Base-by-base conservation (phyloP, 495 filamentous ascomycete genomes). In the Penicillium odoratum region DNA sequence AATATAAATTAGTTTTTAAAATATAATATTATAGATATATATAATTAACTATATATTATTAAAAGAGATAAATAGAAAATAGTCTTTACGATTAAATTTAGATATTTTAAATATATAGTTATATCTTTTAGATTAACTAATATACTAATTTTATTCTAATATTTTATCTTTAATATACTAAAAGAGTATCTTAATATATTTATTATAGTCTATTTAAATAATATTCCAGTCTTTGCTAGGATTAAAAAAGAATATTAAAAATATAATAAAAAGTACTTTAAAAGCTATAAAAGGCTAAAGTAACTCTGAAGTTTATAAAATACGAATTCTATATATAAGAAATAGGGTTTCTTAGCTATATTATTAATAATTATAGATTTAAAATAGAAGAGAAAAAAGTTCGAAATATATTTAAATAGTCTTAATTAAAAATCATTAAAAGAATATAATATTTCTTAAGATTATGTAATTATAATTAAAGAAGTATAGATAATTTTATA, bases 401-500 rank as follows among this genome's bases (percentile, higher is more conserved):
- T 4, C 7, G 42, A 21, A 42, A 25, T 15, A 63, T 66, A 8
- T 6, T 46, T 4, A 36, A 58, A 16, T 59, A n/a, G 55, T 40
- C 7, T 8, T 56, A 13, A 31, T 51, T 36, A 21, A 61, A 8
- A 58, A 36, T 8, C 9, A n/a, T 64, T 10, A 53, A 57, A 8
- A 51, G 61, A 11, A 47, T 58, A 2, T 42, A 67, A 57, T 15
- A 26, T 9, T 67, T 60, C 38, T 13, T 56, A 38, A 30, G 57
- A 26, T 30, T 64, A 8, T 31, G 13, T 26, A 61, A 62, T 9
- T 69, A 59, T 30, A 60, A 67, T 49, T 21, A 28, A 44, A n/a
- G 42, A 36, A 60, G 55, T 5, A 42, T 69, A 2, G 43, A 51
- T 11, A 28, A 40, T 6, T 69, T 57, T 47, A 44, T 53, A 1